Evolutionary conservation across 2,329 filamentous ascomycete species (phyloP).

Genomic region (Rasamsonia emersonii): DNA sequence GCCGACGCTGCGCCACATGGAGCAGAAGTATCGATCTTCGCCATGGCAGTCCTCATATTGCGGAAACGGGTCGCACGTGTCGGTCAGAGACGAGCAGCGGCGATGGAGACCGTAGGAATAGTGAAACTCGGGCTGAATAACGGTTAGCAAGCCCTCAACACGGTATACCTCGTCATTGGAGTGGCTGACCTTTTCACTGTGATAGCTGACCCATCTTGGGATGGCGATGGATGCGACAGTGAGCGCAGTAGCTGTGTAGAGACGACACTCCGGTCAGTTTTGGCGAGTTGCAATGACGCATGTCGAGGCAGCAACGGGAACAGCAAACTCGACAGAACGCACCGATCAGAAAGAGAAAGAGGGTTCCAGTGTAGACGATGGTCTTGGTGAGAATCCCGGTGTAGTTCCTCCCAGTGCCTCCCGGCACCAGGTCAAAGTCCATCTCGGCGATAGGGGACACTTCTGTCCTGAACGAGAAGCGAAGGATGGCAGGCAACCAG

Average conservation of each 20-base stretch:
- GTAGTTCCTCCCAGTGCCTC: constrained; percentile 36
- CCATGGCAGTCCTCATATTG: constrained; percentile 57
- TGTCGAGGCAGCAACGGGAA: constrained; percentile 1
- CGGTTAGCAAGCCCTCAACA: background rate
- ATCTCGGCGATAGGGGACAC: constrained; percentile 17
- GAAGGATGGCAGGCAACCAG: no score
- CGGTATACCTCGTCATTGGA: background rate
- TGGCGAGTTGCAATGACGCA: constrained; percentile 1
- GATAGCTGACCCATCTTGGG: constrained; percentile 41
- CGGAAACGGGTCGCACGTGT: constrained; percentile 52
- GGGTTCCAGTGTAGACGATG: constrained; percentile 37
- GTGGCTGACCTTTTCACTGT: constrained; percentile 32
- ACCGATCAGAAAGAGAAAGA: constrained; percentile 39
- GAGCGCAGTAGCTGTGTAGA: constrained; percentile 31
- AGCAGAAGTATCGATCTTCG: constrained; percentile 70
- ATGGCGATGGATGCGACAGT: constrained; percentile 39
- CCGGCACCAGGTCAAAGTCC: constrained; percentile 37
- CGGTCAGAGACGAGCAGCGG: constrained; percentile 64
- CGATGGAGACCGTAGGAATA: constrained; percentile 71
- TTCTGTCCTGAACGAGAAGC: no score
- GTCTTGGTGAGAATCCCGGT: constrained; percentile 41
- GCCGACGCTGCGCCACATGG: constrained; percentile 79
- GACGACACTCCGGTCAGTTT: background rate
- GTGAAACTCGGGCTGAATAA: constrained; percentile 41
- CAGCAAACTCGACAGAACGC: constrained; percentile 10